Evolutionary conservation across 768 basidiomycete genomes (phyloP).

Genomic region (Lyophyllum shimeji): DNA sequence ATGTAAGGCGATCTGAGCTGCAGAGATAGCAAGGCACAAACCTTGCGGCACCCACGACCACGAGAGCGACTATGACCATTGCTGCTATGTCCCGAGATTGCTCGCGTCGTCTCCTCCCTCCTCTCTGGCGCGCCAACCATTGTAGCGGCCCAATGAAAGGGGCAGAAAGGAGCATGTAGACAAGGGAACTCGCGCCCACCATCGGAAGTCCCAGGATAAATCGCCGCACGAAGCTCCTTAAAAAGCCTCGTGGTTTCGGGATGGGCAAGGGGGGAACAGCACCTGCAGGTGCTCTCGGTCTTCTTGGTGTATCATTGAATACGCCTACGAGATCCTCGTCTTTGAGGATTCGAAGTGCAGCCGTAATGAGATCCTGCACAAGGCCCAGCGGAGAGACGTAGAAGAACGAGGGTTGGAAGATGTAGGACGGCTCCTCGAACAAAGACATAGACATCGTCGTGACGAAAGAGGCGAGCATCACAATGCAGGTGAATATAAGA

Average conservation of each 20-base stretch:
- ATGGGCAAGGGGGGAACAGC: conserved; percentile 15
- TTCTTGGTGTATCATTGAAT: conserved; percentile 30
- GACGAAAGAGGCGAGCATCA: conserved; percentile 67
- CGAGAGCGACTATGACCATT: conserved; percentile 58
- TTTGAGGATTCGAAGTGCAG: conserved; percentile 59
- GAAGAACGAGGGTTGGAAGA: conserved; percentile 39
- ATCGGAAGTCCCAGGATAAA: conserved; percentile 77
- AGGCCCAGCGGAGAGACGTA: conserved; percentile 56
- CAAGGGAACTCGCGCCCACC: conserved; percentile 72
- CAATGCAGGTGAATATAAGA: conserved; percentile 61
- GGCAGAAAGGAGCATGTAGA: conserved; percentile 67
- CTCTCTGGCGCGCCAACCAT: conserved; percentile 66
- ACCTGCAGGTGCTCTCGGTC: conserved; percentile 6
- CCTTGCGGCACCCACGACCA: conserved; percentile 66
- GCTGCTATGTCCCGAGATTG: conserved; percentile 63
- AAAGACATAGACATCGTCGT: conserved; percentile 65
- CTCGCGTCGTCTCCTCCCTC: conserved; percentile 51
- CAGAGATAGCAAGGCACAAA: conserved; percentile 24
- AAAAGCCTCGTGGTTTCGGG: conserved; percentile 33
- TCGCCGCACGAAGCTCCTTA: conserved; percentile 62
- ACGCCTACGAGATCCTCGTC: conserved; percentile 50
- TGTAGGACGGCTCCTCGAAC: conserved; percentile 53
- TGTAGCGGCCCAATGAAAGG: conserved; percentile 69
- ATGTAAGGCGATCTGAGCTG: conserved; percentile 4
- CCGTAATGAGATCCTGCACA: conserved; percentile 59